Base-by-base conservation (phyloP, 306 rosid species). In the Vigna hirtella region DNA sequence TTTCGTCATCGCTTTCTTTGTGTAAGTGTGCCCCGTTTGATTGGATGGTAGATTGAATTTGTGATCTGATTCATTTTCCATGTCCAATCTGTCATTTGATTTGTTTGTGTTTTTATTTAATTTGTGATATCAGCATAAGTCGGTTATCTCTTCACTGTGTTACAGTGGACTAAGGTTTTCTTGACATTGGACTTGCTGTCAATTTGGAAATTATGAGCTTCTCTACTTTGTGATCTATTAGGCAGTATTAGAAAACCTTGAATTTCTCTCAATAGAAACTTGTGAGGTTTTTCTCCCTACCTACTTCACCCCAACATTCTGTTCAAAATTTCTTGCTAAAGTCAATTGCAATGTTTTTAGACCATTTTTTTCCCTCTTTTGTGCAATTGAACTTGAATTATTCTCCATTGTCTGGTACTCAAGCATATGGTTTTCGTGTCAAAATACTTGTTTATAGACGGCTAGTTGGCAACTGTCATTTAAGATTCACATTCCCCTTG, bases 1-100 rank as follows among this genome's bases (percentile, higher is more conserved):
- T 91, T 77, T 90, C 93, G 10, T 86, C 98, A 12, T 86, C 97
- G 42, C 90, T 93, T 22, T 91, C 98, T 69, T 80, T 90, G 18
- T 88, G 98, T 93, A 89, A 93, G 97, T 91, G 70, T 84, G 64
- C 1, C 66, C 30, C 30, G 10, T 69, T 68, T 73, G 64, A 71
- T 71, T 2, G 38, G 10, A 5, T 69, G 52, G 26, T 40, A 18
- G 71, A 40, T 62, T 62, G 38, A 36, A 62, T 61, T 71, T 57
- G 20, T 77, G 70, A 61, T 76, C 78, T 45, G 53, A 61, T 12
- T 69, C 15, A 18, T 80, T 81, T 64, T 7, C 11, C 51, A 15
- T 75, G n/a, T 67, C 84, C 68, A 14, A 80, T 43, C 0, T 36
- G 1, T 16, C 13, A 42, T 42, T 42, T 9, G 3, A 9, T 45